Percentiles rank a stretch among this genome's conserved stretches.
Evolutionary conservation across 2,329 filamentous ascomycete species (phyloP).

Genomic region (Scytalidium sp.): DNA sequence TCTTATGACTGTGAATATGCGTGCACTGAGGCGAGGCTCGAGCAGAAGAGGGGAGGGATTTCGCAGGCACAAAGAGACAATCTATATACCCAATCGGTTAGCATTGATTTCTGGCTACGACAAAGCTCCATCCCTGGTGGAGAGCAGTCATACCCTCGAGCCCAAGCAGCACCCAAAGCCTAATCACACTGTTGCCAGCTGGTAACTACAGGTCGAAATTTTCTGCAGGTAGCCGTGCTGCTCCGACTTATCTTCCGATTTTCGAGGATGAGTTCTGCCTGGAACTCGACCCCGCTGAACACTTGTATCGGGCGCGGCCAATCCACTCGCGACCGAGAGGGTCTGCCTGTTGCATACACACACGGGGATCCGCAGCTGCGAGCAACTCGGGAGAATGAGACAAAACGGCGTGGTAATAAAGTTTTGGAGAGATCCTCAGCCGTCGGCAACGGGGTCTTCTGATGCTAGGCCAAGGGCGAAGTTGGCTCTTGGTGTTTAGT

Average conservation of each 20-base stretch:
- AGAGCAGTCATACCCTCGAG: neutral
- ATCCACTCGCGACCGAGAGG: neutral
- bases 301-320: neutral
- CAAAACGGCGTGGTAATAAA: neutral
- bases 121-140: neutral
- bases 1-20: too few relatives aligned
- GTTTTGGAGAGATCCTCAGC: neutral
- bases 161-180: neutral
- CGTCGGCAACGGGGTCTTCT: neutral
- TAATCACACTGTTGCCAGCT: neutral
- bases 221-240: neutral
- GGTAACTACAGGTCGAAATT: neutral
- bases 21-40: neutral
- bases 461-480: neutral
- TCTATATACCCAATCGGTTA: neutral
- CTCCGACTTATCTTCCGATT: neutral
- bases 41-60: neutral
- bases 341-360: neutral
- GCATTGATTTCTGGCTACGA: neutral
- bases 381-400: neutral
- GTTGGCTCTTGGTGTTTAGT: neutral
- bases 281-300: neutral
- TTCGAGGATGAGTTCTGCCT: neutral
- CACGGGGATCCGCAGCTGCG: neutral
- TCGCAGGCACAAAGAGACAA: neutral